Conservation (phyloP, 257 asterid genomes). For the Schizonepeta tenuifolia region DNA sequence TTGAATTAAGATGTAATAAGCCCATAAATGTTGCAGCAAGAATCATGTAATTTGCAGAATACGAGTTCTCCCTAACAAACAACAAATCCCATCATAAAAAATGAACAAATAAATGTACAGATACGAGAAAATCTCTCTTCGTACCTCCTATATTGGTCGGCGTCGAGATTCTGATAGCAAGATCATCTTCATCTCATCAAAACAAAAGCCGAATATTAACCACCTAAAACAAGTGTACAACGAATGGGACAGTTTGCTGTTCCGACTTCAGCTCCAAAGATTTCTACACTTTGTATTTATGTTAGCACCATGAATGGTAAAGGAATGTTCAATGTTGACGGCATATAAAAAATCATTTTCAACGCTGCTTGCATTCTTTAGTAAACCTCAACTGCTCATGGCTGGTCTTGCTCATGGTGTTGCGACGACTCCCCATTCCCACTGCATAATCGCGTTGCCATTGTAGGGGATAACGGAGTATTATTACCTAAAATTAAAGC, state of each 20-base stretch:
- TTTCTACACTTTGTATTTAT: not conserved
- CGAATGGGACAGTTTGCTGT: not conserved
- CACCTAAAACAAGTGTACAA: not conserved
- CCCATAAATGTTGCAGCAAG: not conserved
- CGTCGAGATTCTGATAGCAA: conserved; percentile 27
- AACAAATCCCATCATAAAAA: not conserved
- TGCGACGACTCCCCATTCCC: conserved; percentile 55
- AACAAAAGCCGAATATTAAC: not conserved
- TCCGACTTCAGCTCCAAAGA: conserved; percentile 4
- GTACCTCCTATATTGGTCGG: not conserved
- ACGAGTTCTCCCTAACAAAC: not conserved
- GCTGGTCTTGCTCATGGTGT: conserved; percentile 48
- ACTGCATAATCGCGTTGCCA: conserved; percentile 56
- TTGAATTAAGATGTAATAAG: not conserved
- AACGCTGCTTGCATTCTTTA: conserved; percentile 45
- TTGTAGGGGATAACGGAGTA: conserved; percentile 70
- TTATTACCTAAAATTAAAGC: conserved; percentile 49
- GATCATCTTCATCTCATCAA: conserved; percentile 20
- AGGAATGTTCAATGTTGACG: not conserved
- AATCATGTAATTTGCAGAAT: not conserved
- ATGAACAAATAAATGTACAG: not conserved
- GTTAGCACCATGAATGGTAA: not conserved
- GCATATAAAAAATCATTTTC: not conserved
- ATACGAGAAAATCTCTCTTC: not conserved
- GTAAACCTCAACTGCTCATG: conserved; percentile 39